A percentile compares a stretch with the other conserved stretches of the same genome.
phyloP scores from a whole-genome alignment of 768 basidiomycete genomes.

The Leccinellum rugosiceps region DNA sequence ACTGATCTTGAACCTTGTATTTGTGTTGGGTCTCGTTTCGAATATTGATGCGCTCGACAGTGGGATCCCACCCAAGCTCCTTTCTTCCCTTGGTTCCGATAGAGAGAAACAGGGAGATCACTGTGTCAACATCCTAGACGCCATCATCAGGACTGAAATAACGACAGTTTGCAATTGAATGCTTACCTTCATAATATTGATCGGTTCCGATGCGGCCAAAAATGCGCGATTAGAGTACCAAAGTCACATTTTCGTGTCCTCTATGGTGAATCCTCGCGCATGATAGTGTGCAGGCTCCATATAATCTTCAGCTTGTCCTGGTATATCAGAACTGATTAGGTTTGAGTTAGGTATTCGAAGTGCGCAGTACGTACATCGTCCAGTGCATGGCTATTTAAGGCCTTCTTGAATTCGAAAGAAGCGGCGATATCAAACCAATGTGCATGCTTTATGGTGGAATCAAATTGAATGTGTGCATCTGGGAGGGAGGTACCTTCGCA shows the following conservation, averaged over 20 bases:
- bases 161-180: neutral
- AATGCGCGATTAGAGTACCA: constrained; percentile 19
- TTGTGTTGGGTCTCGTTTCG: neutral
- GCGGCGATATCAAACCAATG: neutral
- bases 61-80: constrained; percentile 11
- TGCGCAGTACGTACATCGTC: neutral
- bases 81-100: neutral
- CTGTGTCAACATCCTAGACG: neutral
- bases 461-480: neutral
- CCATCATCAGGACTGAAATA: neutral
- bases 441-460: neutral
- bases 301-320: constrained; percentile 22
- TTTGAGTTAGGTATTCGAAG: neutral
- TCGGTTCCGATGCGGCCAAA: neutral
- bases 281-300: constrained; percentile 18
- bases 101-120: neutral
- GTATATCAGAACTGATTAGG: neutral
- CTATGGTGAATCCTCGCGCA: neutral
- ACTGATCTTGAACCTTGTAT: neutral
- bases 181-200: neutral
- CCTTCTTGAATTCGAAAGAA: neutral
- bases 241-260: constrained; percentile 14
- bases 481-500: neutral
- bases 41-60: neutral
- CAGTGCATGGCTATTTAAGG: neutral